A percentile compares a stretch with the other conserved stretches of the same genome.
Evolutionary conservation across 2,329 filamentous ascomycete species (phyloP).

Genomic region (Botrytis medusae): DNA sequence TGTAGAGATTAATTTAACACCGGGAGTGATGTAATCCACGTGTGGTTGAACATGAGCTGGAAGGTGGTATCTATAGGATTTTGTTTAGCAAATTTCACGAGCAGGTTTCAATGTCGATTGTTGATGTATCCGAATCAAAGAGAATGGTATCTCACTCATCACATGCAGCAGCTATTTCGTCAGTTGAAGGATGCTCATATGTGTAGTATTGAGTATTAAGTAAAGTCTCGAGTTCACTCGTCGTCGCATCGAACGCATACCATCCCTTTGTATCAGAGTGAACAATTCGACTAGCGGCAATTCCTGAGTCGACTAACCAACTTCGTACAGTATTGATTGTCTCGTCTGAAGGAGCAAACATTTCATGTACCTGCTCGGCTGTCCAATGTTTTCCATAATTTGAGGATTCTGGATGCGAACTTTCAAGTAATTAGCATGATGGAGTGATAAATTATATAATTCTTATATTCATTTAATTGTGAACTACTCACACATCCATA

Average conservation of each 20-base stretch:
- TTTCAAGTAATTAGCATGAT: slow-evolving; percentile 20
- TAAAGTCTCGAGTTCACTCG: slow-evolving; percentile 40
- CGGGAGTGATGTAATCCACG: slow-evolving; percentile 41
- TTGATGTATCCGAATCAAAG: neutral
- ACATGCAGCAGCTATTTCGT: slow-evolving; percentile 39
- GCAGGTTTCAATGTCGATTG: neutral
- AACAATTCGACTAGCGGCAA: slow-evolving; percentile 37
- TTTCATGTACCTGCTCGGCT: slow-evolving; percentile 38
- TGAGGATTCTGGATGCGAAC: slow-evolving; percentile 34
- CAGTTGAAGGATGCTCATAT: slow-evolving; percentile 37
- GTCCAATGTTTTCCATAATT: slow-evolving; percentile 43
- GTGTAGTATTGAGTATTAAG: slow-evolving; percentile 41
- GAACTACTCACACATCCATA: slow-evolving; percentile 41
- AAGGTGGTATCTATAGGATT: slow-evolving; percentile 40
- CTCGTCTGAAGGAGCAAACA: slow-evolving; percentile 39
- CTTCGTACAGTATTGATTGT: slow-evolving; percentile 38
- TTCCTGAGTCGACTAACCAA: slow-evolving; percentile 41
- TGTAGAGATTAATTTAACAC: slow-evolving; percentile 43
- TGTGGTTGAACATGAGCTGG: slow-evolving; percentile 44
- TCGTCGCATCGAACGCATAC: slow-evolving; percentile 41
- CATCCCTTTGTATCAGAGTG: slow-evolving; percentile 41
- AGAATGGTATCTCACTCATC: slow-evolving; percentile 36
- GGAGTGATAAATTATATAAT: neutral
- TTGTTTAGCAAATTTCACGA: neutral
- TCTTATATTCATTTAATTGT: neutral